Evolutionary conservation across 495 filamentous ascomycete species (phyloP).

Genomic region (Platismatia glauca): DNA sequence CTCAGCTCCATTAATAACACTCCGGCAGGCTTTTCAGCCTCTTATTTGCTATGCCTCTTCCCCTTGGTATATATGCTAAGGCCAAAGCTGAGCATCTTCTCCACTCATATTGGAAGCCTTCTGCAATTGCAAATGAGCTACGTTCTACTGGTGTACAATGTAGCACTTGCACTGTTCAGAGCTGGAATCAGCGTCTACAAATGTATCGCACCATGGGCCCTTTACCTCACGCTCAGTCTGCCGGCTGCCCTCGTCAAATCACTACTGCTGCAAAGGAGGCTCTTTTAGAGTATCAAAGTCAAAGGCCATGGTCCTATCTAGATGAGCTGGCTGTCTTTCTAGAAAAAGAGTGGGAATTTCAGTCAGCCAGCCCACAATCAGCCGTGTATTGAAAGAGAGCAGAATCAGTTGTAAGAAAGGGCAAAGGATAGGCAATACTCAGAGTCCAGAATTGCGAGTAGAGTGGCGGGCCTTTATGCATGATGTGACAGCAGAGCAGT

Average conservation of each 20-base stretch:
- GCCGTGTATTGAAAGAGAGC: neutral
- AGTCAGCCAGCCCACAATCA: neutral
- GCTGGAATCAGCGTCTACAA: neutral
- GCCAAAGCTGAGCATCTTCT: neutral
- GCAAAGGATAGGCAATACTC: neutral
- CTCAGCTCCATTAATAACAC: no score
- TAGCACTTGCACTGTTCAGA: neutral
- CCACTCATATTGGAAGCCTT: neutral
- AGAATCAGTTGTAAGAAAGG: neutral
- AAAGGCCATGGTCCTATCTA: neutral
- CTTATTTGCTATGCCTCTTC: neutral
- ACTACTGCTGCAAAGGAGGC: neutral
- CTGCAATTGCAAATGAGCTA: neutral
- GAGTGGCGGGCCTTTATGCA: neutral
- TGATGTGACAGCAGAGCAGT: slow-evolving; percentile 4
- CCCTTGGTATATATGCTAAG: no score
- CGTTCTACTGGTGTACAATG: no score
- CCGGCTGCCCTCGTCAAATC: neutral
- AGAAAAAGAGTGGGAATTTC: neutral
- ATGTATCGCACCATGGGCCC: neutral
- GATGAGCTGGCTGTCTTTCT: neutral
- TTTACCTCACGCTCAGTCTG: neutral
- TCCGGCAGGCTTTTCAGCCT: no score
- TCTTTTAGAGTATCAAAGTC: neutral
- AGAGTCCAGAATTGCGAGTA: neutral